Percentiles rank a stretch among this genome's conserved stretches.
phyloP scores from a whole-genome alignment of 306 rosid species.

The Medicago truncatula region DNA sequence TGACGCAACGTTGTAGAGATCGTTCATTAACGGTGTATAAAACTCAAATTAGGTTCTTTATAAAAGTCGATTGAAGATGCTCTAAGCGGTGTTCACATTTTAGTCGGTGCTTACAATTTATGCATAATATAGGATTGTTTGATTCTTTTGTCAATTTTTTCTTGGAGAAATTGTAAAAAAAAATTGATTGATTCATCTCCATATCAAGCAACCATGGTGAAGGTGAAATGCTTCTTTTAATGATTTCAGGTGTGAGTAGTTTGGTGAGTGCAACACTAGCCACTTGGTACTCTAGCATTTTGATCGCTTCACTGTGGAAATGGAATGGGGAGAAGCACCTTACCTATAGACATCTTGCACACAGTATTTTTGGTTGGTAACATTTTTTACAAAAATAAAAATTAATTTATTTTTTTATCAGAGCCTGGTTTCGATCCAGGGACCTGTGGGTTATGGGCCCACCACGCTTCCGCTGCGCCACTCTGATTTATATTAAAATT shows the following conservation, averaged over 20 bases:
- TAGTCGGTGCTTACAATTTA: neutral
- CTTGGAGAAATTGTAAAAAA: too few species aligned
- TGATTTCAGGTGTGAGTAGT: constrained; percentile 65
- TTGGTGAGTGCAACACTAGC: constrained; percentile 74
- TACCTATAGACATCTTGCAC: constrained; percentile 69
- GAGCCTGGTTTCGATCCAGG: neutral
- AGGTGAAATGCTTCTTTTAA: constrained; percentile 4
- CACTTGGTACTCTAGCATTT: constrained; percentile 78
- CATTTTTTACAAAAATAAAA: neutral
- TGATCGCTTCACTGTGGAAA: constrained; percentile 77
- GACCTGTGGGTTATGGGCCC: neutral
- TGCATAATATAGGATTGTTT: neutral
- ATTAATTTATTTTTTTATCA: neutral
- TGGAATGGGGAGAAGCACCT: constrained; percentile 80
- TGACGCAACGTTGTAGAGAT: too few species aligned
- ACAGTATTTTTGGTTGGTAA: constrained; percentile 65
- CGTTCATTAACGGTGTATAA: too few species aligned
- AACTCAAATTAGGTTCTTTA: too few species aligned
- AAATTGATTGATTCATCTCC: neutral
- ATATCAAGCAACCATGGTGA: neutral
- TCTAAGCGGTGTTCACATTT: neutral
- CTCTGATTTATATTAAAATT: neutral
- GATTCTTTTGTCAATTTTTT: too few species aligned
- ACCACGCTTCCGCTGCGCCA: neutral
- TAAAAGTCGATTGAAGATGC: too few species aligned